phyloP scores from a whole-genome alignment of 2,329 filamentous ascomycete genomes.

The Alternaria sp. region DNA sequence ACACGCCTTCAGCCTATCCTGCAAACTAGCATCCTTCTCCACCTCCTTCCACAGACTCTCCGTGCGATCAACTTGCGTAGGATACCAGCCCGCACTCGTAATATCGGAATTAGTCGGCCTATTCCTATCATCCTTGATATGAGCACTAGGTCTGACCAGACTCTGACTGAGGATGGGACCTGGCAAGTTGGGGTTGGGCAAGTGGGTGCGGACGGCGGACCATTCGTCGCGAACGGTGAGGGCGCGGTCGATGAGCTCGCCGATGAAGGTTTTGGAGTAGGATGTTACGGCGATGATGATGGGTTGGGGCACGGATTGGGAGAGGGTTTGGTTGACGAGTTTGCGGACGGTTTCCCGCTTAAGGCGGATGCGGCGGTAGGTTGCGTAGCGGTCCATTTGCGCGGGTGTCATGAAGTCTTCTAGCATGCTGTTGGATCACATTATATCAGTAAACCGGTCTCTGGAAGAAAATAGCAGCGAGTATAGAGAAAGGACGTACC shows the following conservation, averaged over 20 bases:
- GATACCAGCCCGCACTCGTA: slow-evolving; percentile 31
- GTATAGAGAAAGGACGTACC: slow-evolving; percentile 21
- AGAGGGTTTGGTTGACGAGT: slow-evolving; percentile 81
- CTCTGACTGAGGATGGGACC: slow-evolving; percentile 33
- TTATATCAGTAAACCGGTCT: background rate
- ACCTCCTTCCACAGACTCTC: slow-evolving; percentile 40
- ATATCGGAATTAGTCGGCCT: slow-evolving; percentile 39
- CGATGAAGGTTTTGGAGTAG: slow-evolving; percentile 78
- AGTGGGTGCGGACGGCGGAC: slow-evolving; percentile 58
- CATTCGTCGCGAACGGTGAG: slow-evolving; percentile 75
- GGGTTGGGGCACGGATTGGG: slow-evolving; percentile 75
- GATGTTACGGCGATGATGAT: slow-evolving; percentile 78
- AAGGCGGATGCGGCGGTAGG: slow-evolving; percentile 73
- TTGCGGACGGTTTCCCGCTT: slow-evolving; percentile 72
- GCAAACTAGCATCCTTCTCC: slow-evolving; percentile 25
- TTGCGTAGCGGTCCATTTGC: slow-evolving; percentile 73
- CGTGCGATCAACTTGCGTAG: slow-evolving; percentile 28
- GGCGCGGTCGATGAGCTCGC: slow-evolving; percentile 76
- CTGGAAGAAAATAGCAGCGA: background rate
- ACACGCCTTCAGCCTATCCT: slow-evolving; percentile 38
- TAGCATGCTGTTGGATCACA: slow-evolving; percentile 55
- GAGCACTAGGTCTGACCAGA: slow-evolving; percentile 37
- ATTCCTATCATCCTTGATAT: slow-evolving; percentile 36
- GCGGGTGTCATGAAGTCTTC: slow-evolving; percentile 69
- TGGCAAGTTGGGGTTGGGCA: slow-evolving; percentile 40